These are phyloP conservation scores for Verticillium albo-atrum DNA, from an alignment of 2,329 filamentous ascomycete species.

Conservation along the genomic window DNA sequence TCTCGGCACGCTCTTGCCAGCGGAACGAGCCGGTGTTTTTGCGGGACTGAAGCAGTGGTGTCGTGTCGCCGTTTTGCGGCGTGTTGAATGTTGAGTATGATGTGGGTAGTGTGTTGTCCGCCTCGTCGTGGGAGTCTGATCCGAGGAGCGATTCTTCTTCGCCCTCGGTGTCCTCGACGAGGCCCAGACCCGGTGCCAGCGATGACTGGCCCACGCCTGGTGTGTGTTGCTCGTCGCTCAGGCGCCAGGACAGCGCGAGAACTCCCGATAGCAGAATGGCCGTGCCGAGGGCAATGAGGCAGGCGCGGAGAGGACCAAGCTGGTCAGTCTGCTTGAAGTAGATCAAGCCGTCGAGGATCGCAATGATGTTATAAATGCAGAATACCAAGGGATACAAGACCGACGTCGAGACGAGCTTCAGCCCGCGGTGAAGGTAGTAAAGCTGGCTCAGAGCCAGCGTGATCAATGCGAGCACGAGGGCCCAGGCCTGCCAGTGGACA, in stretches of 20 bases:
- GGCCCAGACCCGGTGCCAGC: constrained; percentile 76
- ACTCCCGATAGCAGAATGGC: constrained; percentile 82
- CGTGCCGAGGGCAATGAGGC: constrained; percentile 82
- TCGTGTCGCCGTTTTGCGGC: constrained; percentile 27
- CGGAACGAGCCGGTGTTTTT: constrained; percentile 42
- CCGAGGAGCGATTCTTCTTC: constrained; percentile 54
- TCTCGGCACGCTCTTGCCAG: constrained; percentile 69
- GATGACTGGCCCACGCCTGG: constrained; percentile 61
- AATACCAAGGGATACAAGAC: constrained; percentile 96
- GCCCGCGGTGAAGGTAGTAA: constrained; percentile 89
- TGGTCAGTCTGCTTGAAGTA: constrained; percentile 89
- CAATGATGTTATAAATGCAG: constrained; percentile 98
- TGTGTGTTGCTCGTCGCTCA: constrained; percentile 70
- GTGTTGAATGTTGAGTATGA: constrained; percentile 46
- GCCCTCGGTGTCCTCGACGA: constrained; percentile 65
- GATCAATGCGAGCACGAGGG: constrained; percentile 78
- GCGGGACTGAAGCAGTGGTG: constrained; percentile 33
- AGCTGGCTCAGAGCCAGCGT: constrained; percentile 82
- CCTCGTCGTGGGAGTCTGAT: constrained; percentile 39
- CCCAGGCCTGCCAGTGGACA: constrained; percentile 91
- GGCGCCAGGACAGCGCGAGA: constrained; percentile 85
- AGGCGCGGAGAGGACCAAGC: constrained; percentile 70
- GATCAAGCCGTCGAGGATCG: constrained; percentile 93
- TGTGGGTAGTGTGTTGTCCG: constrained; percentile 29
- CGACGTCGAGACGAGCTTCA: constrained; percentile 93